These are phyloP conservation scores for Lepiota brunneoincarnata DNA, from an alignment of 768 basidiomycete genomes.

Conservation along the genomic window DNA sequence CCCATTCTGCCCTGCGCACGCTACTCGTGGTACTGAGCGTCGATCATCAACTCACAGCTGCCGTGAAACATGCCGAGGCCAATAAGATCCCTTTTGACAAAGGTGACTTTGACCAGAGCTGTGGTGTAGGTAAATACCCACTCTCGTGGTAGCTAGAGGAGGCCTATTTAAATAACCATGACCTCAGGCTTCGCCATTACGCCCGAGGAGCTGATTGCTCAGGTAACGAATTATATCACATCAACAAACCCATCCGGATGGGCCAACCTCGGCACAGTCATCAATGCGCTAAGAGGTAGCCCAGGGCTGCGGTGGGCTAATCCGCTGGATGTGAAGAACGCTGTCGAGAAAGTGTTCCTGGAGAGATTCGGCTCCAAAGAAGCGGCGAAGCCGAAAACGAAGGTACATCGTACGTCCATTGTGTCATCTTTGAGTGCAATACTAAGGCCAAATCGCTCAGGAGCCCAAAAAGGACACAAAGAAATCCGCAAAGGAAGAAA, in stretches of 20 bases:
- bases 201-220: conserved; percentile 52
- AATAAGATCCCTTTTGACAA: conserved; percentile 62
- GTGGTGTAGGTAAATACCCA: conserved; percentile 80
- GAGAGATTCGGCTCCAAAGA: conserved; percentile 75
- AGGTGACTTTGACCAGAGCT: conserved; percentile 68
- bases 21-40: neutral
- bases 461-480: conserved; percentile 49
- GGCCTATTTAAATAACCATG: neutral
- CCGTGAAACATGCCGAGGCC: conserved; percentile 69
- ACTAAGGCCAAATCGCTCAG: conserved; percentile 21
- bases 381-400: conserved; percentile 59
- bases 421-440: neutral
- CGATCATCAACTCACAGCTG: conserved; percentile 43
- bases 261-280: conserved; percentile 66
- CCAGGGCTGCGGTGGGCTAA: conserved; percentile 78
- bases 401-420: conserved; percentile 37
- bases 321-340: conserved; percentile 80
- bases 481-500: conserved; percentile 28
- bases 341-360: conserved; percentile 67
- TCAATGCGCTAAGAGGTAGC: conserved; percentile 59
- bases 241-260: conserved; percentile 64
- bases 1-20: conserved; percentile 3
- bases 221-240: conserved; percentile 56
- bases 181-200: conserved; percentile 76
- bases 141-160: neutral